Conservation (phyloP, 2,329 filamentous ascomycete genomes). For the Lizonia empirigonia region DNA sequence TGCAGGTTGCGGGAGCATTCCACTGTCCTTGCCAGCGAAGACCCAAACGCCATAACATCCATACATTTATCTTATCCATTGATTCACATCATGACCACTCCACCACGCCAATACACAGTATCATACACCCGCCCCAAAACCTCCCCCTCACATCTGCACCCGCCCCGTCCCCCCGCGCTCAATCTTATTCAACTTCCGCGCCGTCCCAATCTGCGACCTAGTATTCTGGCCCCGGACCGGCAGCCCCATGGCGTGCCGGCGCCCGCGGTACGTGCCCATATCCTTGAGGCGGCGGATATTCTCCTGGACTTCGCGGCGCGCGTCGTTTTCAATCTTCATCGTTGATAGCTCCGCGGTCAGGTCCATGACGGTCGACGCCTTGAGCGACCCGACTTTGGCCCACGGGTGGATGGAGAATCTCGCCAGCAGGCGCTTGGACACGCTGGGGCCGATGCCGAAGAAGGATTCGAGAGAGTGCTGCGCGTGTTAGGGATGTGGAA, state of each 20-base stretch:
- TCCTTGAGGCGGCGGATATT: slow-evolving; percentile 87
- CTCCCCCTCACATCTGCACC: slow-evolving; percentile 35
- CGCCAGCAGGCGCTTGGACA: slow-evolving; percentile 75
- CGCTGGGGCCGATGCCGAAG: slow-evolving; percentile 44
- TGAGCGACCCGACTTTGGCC: slow-evolving; percentile 76
- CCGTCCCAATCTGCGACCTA: slow-evolving; percentile 71
- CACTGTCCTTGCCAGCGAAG: no score
- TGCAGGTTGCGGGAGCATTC: no score
- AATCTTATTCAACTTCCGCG: slow-evolving; percentile 63
- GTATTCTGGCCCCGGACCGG: slow-evolving; percentile 91
- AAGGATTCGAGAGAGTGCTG: slow-evolving; percentile 68
- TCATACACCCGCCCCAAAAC: slow-evolving; percentile 27
- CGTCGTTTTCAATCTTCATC: slow-evolving; percentile 93
- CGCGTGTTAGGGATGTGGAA: slow-evolving; percentile 22
- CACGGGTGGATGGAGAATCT: slow-evolving; percentile 86
- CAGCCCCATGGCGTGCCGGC: slow-evolving; percentile 88
- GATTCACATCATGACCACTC: no score
- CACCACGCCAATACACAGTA: slow-evolving; percentile 35
- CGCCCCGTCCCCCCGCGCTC: slow-evolving; percentile 55
- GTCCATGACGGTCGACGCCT: slow-evolving; percentile 76
- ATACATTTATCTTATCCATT: no score
- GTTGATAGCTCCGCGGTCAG: slow-evolving; percentile 83
- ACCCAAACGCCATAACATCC: no score
- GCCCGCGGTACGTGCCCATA: slow-evolving; percentile 87
- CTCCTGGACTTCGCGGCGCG: slow-evolving; percentile 75